Evolutionary conservation across 257 asterid species (phyloP).

Genomic region (Gynochthodes officinalis): DNA sequence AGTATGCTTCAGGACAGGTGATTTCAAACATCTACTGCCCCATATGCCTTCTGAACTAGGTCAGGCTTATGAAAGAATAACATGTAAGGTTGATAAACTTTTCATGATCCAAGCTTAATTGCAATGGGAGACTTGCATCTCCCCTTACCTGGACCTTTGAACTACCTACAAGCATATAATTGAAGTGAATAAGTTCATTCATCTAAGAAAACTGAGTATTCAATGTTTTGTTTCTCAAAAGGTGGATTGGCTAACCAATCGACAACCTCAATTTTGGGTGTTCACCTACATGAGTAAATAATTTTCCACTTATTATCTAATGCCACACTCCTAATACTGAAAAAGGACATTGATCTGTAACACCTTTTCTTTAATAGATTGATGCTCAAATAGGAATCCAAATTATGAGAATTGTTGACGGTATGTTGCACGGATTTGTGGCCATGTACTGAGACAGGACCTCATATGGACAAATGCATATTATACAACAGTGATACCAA

Average conservation of each 20-base stretch:
- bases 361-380: background rate
- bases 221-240: background rate
- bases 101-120: background rate
- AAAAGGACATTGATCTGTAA: background rate
- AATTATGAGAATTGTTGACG: background rate
- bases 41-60: conserved; percentile 2
- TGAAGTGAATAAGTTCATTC: background rate
- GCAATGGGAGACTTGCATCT: background rate
- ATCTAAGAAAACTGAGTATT: background rate
- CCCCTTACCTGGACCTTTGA: background rate
- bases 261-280: background rate
- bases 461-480: background rate
- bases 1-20: conserved; percentile 97
- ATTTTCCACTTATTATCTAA: background rate
- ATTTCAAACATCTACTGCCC: background rate
- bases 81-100: background rate
- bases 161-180: background rate
- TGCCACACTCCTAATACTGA: background rate
- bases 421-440: background rate
- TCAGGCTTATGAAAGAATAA: background rate
- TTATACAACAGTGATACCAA: background rate
- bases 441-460: background rate
- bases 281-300: background rate
- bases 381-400: background rate
- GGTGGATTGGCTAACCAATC: background rate